Evolutionary conservation across 2,329 filamentous ascomycete species (phyloP), one percentile per base, ranked within the genome.

Genomic region (Colletotrichum eremochloae): DNA sequence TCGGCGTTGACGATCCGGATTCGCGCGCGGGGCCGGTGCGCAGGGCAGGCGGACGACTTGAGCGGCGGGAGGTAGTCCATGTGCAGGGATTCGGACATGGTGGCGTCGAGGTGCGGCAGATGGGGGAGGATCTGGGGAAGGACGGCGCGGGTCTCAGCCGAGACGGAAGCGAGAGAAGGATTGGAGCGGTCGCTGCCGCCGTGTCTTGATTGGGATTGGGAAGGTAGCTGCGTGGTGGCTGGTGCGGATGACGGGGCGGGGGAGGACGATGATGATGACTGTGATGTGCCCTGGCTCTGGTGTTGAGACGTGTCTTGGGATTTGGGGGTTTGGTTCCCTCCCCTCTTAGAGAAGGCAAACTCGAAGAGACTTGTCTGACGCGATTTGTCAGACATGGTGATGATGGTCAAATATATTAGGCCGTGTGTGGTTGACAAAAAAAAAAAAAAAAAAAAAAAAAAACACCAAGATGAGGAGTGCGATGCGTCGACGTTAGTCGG

Each of bases 1-100:
- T 92, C 90, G 24, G 84, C 83, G 75, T 90, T 86, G 67, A 90
- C 75, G 48, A 92, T 86, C 36, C 80, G 82, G 75, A 92, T 78
- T 24, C 73, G 67, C 3, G 78, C 70, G 58, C 76, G 82, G 3
- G 79, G 73, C 7, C 77, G 75, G 50, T 82, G 80, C 5, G 75
- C 77, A 0, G 89, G 88, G 71, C 86, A 88, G 55, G 82, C 79
- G 3, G 76, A 74, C 1, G 79, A 69, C 24, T 82, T 77, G 15
- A 91, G 82, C 0, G 77, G 78, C 6, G 82, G 80, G 2, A 85
- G 78, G 8, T 78, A 78, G 40, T 80, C 77, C 31, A 82, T 78
- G 44, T 80, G 79, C 65, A 85, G 71, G 76, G 79, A 74, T 78
- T 83, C 78, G 63, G 86, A 80, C 74, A 78, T 74, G 76, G 77